Base-by-base conservation (phyloP, 345 rosid species). In the Eucalyptus curtisii region DNA sequence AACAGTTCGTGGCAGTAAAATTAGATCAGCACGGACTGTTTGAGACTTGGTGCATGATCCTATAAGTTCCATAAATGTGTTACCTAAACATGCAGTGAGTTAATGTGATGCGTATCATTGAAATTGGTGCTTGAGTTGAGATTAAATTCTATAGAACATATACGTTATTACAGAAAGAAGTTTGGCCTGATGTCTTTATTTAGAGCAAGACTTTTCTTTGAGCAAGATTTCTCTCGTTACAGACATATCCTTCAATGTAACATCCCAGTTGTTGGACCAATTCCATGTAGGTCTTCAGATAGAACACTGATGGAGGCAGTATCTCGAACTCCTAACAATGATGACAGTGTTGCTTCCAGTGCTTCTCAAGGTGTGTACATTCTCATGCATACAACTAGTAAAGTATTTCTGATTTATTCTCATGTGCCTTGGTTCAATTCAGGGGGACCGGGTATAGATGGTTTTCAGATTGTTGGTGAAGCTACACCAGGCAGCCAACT, bases 361-460 rank as follows among this genome's bases (percentile, higher is more conserved):
- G 89, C 55, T 48, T 89, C 92, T 89, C 95, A 92, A 90, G 98
- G 96, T 95, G 90, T 31, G 61, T 86, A 31, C 66, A 31, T 42
- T 31, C 47, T 49, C 53, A 49, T 52, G 6, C 3, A 27, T 76
- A 76, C 47, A 76, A 76, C 47, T 76, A 76, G 84, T 76, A 76
- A 40, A 37, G 47, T 47, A 76, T 24, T 40, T 40, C 84, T 76
- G 87, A 86, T 86, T 12, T 44, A 90, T 85, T 90, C 91, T 93
- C 89, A 93, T 87, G 44, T 40, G 49, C 68, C 87, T 90, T 66
- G 8, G 85, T 91, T 49, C 53, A 87, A 89, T 92, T 88, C 92
- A 95, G 97, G 94, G 81, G 95, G 98, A 49, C 99, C 99, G 86
- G 99, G 96, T 82, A 98, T 98, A 85, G 99, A 97, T 87, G 93